Conservation (phyloP, 306 rosid genomes). For the Cicer pinnatifidum region DNA sequence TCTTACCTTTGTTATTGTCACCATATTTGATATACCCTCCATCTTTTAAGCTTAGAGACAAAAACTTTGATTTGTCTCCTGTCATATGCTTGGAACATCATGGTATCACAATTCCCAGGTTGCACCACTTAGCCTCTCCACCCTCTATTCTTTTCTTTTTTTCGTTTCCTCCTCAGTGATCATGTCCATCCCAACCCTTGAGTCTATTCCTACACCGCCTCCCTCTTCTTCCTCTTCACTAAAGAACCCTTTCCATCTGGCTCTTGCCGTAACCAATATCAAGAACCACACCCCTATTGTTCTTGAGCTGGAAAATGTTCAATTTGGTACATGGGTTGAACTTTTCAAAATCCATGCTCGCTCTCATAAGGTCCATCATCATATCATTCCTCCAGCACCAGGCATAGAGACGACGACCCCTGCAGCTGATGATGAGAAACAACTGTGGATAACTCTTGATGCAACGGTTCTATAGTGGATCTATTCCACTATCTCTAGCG, state of each 20-base stretch:
- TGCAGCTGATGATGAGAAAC: background rate
- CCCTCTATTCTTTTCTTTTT: no score
- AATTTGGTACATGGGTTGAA: constrained; percentile 12
- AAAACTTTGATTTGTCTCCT: no score
- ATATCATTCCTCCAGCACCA: background rate
- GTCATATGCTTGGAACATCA: no score
- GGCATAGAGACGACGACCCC: background rate
- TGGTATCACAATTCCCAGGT: background rate
- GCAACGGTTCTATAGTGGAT: background rate
- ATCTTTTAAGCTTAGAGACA: no score
- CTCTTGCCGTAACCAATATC: constrained; percentile 1
- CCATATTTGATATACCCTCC: no score
- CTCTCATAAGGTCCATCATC: background rate
- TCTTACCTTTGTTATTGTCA: no score
- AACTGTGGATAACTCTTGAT: background rate
- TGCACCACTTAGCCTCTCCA: no score
- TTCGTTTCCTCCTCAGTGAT: no score
- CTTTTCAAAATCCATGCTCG: background rate
- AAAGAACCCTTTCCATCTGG: background rate
- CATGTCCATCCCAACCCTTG: background rate
- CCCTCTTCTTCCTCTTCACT: background rate
- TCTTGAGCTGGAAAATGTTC: background rate
- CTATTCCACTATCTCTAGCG: background rate
- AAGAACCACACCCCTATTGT: background rate
- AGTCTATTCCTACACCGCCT: background rate